These are phyloP conservation scores for Leucogyrophana mollusca DNA, from an alignment of 768 basidiomycete species.

Conservation along the genomic window DNA sequence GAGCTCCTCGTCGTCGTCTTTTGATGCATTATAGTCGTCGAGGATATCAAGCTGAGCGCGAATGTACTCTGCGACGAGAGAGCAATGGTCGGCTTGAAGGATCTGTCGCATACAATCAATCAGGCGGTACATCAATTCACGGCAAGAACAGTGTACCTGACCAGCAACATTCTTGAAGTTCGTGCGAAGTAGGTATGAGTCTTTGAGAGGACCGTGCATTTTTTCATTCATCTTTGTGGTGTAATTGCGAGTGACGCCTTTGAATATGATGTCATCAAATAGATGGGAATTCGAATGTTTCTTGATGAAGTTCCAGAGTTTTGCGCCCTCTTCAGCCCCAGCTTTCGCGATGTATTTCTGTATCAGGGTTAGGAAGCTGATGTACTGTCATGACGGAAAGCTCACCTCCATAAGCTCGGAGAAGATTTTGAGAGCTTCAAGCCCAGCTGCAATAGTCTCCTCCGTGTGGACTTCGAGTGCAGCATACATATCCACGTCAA, in stretches of 20 bases:
- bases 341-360: background rate
- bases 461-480: slow-evolving; percentile 31
- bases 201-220: slow-evolving; percentile 26
- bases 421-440: slow-evolving; percentile 16
- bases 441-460: slow-evolving; percentile 19
- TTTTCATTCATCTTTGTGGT: slow-evolving; percentile 33
- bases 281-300: slow-evolving; percentile 31
- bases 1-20: slow-evolving; percentile 10
- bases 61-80: slow-evolving; percentile 29
- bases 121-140: no score
- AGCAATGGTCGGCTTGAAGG: slow-evolving; percentile 22
- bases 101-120: no score
- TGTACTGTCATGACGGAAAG: no score
- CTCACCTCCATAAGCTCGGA: slow-evolving; percentile 18
- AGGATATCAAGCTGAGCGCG: slow-evolving; percentile 25
- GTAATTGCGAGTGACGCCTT: slow-evolving; percentile 30
- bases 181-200: slow-evolving; percentile 24
- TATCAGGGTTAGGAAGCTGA: background rate
- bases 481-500: slow-evolving; percentile 28
- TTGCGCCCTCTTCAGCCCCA: slow-evolving; percentile 7
- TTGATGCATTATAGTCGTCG: slow-evolving; percentile 25
- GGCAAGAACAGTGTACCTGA: slow-evolving; percentile 31
- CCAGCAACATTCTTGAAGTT: slow-evolving; percentile 32
- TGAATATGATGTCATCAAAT: slow-evolving; percentile 28
- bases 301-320: slow-evolving; percentile 37